Conservation (phyloP, 345 rosid species). For the Citrus australasica region DNA sequence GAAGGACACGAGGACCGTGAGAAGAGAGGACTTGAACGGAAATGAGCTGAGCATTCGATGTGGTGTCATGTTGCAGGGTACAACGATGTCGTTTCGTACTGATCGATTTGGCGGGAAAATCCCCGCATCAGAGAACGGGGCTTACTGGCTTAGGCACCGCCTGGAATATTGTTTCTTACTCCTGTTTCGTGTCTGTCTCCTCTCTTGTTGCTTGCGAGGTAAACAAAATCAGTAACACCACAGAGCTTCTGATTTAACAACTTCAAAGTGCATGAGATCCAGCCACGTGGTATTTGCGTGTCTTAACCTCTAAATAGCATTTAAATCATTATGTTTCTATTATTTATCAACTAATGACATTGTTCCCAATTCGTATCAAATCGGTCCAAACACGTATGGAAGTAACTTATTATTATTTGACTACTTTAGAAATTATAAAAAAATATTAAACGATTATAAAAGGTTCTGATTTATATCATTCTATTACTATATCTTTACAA, state of each 20-base stretch:
- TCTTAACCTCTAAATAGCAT: background rate
- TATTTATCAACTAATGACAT: no score
- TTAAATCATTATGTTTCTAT: no score
- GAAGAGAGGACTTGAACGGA: slow-evolving; percentile 21
- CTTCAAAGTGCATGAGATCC: background rate
- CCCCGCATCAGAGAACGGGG: slow-evolving; percentile 18
- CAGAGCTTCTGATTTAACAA: background rate
- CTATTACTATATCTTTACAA: no score
- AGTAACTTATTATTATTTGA: no score
- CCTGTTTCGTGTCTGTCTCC: background rate
- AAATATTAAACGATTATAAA: no score
- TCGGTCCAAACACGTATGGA: no score
- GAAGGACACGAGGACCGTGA: slow-evolving; percentile 29
- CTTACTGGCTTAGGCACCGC: background rate
- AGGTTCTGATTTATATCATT: no score
- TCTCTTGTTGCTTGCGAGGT: background rate
- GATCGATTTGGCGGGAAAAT: slow-evolving; percentile 30
- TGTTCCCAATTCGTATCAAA: no score
- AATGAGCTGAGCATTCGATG: slow-evolving; percentile 5
- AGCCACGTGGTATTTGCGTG: background rate
- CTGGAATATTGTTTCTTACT: background rate
- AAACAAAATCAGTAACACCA: background rate
- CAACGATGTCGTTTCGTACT: background rate
- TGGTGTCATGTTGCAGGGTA: slow-evolving; percentile 5
- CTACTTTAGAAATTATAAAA: no score